Percentiles rank a stretch among this genome's conserved stretches.
Evolutionary conservation across 2,329 filamentous ascomycete species (phyloP).

Genomic region (Cryphonectria radicalis): DNA sequence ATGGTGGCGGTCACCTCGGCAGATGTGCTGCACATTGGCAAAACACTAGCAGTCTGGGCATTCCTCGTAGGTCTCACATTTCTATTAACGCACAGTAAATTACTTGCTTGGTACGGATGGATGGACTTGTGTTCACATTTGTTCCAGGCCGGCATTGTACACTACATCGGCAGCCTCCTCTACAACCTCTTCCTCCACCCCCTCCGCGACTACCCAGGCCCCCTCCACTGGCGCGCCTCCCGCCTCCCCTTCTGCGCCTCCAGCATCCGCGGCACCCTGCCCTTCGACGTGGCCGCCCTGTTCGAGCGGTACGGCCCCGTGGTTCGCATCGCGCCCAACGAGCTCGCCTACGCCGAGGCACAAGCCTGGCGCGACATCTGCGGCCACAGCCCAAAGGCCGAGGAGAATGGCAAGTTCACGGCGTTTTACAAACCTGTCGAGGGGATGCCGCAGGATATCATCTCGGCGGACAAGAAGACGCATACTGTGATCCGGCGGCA

Average conservation of each 20-base stretch:
- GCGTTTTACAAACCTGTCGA: conserved; percentile 26
- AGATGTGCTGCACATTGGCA: background rate
- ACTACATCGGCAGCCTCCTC: conserved; percentile 22
- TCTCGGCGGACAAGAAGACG: conserved; percentile 22
- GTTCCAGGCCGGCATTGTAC: background rate
- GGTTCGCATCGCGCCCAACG: conserved; percentile 47
- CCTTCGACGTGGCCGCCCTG: conserved; percentile 34
- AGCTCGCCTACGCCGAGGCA: conserved; percentile 44
- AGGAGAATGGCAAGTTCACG: conserved; percentile 30
- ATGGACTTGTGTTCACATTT: background rate
- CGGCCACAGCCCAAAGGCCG: conserved; percentile 31
- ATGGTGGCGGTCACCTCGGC: background rate
- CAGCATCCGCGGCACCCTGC: conserved; percentile 85
- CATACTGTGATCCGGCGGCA: conserved; percentile 29
- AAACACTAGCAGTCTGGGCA: background rate
- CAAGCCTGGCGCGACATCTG: conserved; percentile 43
- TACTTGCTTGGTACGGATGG: background rate
- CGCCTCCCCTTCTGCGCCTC: conserved; percentile 53
- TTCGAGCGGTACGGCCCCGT: conserved; percentile 45
- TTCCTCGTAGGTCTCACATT: background rate
- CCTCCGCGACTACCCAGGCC: conserved; percentile 34
- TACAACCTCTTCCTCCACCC: conserved; percentile 38
- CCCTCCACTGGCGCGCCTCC: conserved; percentile 32
- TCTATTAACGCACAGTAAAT: too few relatives aligned
- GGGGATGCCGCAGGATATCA: conserved; percentile 27